These are phyloP conservation scores for Psilocybe tampanensis DNA, from an alignment of 768 basidiomycete genomes.

Conservation along the genomic window DNA sequence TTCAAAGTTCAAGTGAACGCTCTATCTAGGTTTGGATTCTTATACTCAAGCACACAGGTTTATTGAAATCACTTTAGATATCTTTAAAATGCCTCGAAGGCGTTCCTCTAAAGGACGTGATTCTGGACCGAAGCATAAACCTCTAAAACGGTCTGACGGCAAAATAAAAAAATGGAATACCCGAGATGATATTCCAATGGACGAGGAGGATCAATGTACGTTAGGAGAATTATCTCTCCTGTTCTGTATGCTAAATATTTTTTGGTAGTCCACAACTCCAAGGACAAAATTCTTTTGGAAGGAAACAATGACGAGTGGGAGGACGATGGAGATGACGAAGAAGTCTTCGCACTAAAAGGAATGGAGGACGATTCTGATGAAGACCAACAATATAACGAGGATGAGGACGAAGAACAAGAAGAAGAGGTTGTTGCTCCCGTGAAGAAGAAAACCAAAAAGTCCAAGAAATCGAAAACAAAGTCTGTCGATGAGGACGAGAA, in stretches of 20 bases:
- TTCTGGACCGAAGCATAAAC: constrained; percentile 42
- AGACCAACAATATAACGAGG: constrained; percentile 38
- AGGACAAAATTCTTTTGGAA: constrained; percentile 79
- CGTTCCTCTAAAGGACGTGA: constrained; percentile 39
- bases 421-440: constrained; percentile 30
- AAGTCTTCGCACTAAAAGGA: constrained; percentile 77
- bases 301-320: constrained; percentile 51
- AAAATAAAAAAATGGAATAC: constrained; percentile 71
- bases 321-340: constrained; percentile 68
- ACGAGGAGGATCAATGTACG: constrained; percentile 82
- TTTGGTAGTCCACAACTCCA: constrained; percentile 64
- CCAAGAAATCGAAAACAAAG: constrained; percentile 30
- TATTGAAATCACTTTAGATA: no score
- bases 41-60: no score
- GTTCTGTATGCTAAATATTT: constrained; percentile 8
- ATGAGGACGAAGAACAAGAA: constrained; percentile 32
- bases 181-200: constrained; percentile 66
- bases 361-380: constrained; percentile 53
- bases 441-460: constrained; percentile 29
- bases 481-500: constrained; percentile 27
- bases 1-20: no score
- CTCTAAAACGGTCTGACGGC: constrained; percentile 50
- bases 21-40: no score
- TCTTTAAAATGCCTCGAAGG: constrained; percentile 47
- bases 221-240: constrained; percentile 8